A percentile compares a stretch with the other conserved stretches of the same genome.
phyloP scores from a whole-genome alignment of 306 rosid species.

The Geum urbanum region DNA sequence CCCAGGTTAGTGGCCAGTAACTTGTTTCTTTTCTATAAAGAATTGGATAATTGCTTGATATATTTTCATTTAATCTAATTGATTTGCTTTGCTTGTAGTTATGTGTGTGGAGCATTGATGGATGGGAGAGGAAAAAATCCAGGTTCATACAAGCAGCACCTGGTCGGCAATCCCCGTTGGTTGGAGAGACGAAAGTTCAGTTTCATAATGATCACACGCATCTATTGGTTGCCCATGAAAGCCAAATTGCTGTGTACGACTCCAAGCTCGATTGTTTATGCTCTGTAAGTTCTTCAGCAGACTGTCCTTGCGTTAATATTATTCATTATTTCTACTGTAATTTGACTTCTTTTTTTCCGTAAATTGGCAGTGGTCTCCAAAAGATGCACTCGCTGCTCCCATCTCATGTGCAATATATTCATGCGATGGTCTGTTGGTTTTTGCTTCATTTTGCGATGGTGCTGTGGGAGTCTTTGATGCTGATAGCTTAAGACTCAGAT shows the following conservation, averaged over 20 bases:
- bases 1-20: conserved; percentile 31
- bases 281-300: conserved; percentile 31
- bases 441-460: conserved; percentile 33
- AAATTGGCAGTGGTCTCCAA: conserved; percentile 37
- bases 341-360: neutral
- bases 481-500: conserved; percentile 38
- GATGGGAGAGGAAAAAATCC: conserved; percentile 45
- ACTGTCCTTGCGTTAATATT: neutral
- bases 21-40: neutral
- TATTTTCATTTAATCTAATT: neutral
- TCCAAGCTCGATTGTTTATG: conserved; percentile 41
- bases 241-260: conserved; percentile 38
- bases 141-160: conserved; percentile 41
- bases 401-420: conserved; percentile 48
- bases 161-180: conserved; percentile 38
- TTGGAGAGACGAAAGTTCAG: conserved; percentile 46
- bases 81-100: conserved; percentile 26
- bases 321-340: conserved; percentile 2
- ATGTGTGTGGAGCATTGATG: conserved; percentile 46
- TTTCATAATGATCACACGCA: conserved; percentile 43
- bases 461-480: conserved; percentile 41
- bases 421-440: conserved; percentile 38
- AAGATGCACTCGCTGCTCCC: conserved; percentile 31
- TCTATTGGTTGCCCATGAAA: conserved; percentile 43
- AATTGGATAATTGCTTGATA: neutral